Percentiles rank a stretch among this genome's conserved stretches.
Conservation (phyloP, 805 yeast genomes). For the Cyberlindnera meyerae region DNA sequence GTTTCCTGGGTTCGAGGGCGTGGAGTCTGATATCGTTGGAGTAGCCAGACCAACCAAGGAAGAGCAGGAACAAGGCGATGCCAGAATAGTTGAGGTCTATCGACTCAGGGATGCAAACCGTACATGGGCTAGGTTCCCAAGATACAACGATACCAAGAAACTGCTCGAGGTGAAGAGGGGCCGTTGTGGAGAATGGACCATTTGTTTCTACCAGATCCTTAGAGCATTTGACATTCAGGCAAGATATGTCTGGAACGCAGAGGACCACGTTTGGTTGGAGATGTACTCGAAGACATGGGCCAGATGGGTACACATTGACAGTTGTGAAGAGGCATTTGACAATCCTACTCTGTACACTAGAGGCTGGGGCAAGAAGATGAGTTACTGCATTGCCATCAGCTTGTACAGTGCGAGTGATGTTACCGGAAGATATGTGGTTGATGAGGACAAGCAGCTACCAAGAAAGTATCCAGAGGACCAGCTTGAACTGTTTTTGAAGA, state of each 20-base stretch:
- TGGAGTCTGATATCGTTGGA: constrained; percentile 34
- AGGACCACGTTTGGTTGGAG: constrained; percentile 97
- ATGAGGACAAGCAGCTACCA: constrained; percentile 38
- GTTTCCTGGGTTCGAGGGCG: constrained; percentile 53
- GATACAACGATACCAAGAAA: constrained; percentile 65
- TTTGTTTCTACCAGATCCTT: constrained; percentile 67
- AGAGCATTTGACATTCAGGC: constrained; percentile 60
- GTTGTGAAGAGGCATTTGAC: constrained; percentile 84
- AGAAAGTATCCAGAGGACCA: constrained; percentile 25
- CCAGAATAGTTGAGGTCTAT: constrained; percentile 60
- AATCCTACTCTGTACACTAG: constrained; percentile 70
- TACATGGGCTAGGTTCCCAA: constrained; percentile 53
- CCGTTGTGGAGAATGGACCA: constrained; percentile 96
- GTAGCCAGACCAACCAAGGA: constrained; percentile 38
- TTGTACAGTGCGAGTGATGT: constrained; percentile 64
- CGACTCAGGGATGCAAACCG: constrained; percentile 59
- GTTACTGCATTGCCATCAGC: constrained; percentile 72
- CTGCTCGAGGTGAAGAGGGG: constrained; percentile 63
- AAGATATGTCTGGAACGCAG: constrained; percentile 80
- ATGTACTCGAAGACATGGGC: constrained; percentile 55
- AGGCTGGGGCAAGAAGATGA: constrained; percentile 95
- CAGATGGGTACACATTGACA: constrained; percentile 85
- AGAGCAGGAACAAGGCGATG: constrained; percentile 42
- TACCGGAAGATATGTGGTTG: constrained; percentile 57
- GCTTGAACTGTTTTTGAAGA: background rate